Evolutionary conservation across 306 rosid species (phyloP), one percentile per base, ranked within the genome.

Genomic region (Herpetospermum pedunculosum): DNA sequence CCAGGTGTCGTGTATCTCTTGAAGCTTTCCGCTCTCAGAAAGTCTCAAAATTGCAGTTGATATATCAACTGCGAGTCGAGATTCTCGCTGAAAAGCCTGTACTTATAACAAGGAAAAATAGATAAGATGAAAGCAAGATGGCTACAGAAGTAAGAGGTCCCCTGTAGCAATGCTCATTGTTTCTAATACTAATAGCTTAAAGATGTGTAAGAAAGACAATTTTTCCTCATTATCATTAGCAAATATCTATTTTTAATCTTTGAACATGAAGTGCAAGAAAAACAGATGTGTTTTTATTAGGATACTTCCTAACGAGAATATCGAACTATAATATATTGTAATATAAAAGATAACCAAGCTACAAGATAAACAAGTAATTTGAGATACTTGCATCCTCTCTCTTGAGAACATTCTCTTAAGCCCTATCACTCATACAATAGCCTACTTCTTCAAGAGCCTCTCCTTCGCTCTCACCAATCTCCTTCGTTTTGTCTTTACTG

Each of bases 61-160:
- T 70, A 94, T 91, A 85, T 94, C 98, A 73, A 88, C 71, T 71
- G 96, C 92, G 13, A 94, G 88, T 48, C 95, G 97, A 75, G 97
- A 94, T 8, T 80, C 97, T 77, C 88, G 84, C 77, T 77, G 89
- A 75, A 94, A 94, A 29, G 97, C 98, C 98, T 94, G 78, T 11
- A 71, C 34, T 47, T 49, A 53, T 35, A 9, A 43, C 72, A 44
- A 78, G 81, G 57, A 75, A 16, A n/a, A 26, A 23, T 25, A 23
- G 3, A 8, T 13, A 0, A 19, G 49, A 18, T 21, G 71, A 28
- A 25, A 57, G 9, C 35, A 58, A 58, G 35, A 58, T 28, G 64
- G 23, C n/a, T n/a, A n/a, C n/a, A n/a, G n/a, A n/a, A n/a, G n/a
- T n/a, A n/a, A n/a, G n/a, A n/a, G n/a, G n/a, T n/a, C n/a, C n/a